phyloP scores from a whole-genome alignment of 306 rosid genomes.

The Comarum palustre region DNA sequence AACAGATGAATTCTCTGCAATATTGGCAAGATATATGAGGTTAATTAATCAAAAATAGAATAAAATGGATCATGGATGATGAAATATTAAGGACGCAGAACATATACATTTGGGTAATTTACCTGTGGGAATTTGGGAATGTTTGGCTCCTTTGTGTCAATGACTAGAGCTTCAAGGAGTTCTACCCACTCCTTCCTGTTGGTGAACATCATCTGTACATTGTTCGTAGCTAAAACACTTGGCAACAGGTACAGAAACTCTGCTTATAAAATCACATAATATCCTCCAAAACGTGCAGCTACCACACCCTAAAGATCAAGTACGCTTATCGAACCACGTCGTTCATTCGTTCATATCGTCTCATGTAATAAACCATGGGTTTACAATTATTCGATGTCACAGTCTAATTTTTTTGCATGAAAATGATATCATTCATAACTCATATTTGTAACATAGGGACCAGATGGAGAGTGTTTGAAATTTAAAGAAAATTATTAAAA shows the following conservation, averaged over 20 bases:
- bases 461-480: neutral
- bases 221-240: neutral
- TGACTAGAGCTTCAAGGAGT: slow-evolving; percentile 62
- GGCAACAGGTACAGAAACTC: neutral
- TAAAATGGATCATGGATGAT: neutral
- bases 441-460: neutral
- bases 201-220: slow-evolving; percentile 69
- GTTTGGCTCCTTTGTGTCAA: slow-evolving; percentile 44
- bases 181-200: slow-evolving; percentile 81
- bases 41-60: neutral
- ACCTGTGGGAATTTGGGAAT: slow-evolving; percentile 71
- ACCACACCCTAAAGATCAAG: neutral
- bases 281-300: neutral
- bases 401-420: neutral
- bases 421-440: neutral
- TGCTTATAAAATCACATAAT: neutral
- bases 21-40: neutral
- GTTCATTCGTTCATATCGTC: too few relatives aligned
- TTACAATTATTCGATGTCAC: too few relatives aligned
- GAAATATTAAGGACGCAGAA: neutral
- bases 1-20: slow-evolving; percentile 74
- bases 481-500: too few relatives aligned
- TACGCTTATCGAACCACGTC: too few relatives aligned
- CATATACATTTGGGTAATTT: neutral
- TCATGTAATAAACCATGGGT: too few relatives aligned